Base-by-base conservation (phyloP, 2,329 filamentous ascomycete species). In the Penicillium capsulatum region DNA sequence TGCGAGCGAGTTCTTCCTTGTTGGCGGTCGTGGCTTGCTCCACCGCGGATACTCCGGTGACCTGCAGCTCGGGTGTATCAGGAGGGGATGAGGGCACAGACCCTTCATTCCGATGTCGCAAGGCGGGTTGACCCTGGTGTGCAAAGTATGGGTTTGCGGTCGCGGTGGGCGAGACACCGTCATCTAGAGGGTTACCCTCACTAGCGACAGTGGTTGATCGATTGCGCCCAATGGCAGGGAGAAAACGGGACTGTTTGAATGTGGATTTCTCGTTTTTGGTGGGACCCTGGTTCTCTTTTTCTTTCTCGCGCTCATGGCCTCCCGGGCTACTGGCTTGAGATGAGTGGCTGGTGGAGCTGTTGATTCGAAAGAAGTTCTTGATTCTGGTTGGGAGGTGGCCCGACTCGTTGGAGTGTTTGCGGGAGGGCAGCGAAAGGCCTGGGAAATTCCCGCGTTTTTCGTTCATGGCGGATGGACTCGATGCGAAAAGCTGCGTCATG, bases 61-160 rank as follows among this genome's bases (percentile, higher is more conserved):
- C 74, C 67, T 85, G 86, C 51, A 91, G 73, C 46, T 80, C 80
- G 14, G 91, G 90, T 1, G 89, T 94, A 63, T 95, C 89, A 31
- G 91, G 88, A 19, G 92, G 91, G 46, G 90, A 94, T 9, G 89
- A 88, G 10, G 92, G 90, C 24, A 94, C 86, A 50, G 89, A 96
- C 59, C 84, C 86, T 54, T 92, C 88, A 65, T 97, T 94, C 71
- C 94, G 89, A 70, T 98, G 92, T 61, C 91, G 84, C 56, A 97
- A 74, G 50, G 87, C 86, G 3, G 92, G 92, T 55, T 89, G 89
- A 41, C 92, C 92, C 69, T 98, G 92, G 64, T 97, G 92, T 52
- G 83, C 86, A 66, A 97, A 98, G 69, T 98, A 98, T 13, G 92
- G 92, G 64, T 98, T 98, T 50, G 89, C 91, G 60, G 91, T 82